phyloP scores from a whole-genome alignment of 2,329 filamentous ascomycete species.

The Monosporascus sp. region DNA sequence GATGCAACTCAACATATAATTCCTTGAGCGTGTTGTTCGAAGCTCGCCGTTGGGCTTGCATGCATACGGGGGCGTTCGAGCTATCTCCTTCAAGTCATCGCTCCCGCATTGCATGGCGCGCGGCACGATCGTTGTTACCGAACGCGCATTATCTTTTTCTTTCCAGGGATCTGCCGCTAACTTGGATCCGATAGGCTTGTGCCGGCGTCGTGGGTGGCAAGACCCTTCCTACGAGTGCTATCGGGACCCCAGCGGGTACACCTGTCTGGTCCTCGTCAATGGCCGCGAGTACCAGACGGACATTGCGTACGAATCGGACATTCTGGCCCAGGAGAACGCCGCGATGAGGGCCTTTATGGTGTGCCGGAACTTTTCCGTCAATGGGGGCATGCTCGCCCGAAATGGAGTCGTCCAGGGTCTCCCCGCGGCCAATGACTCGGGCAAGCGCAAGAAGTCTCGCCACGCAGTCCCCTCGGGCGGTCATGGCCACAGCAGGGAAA shows the following conservation, averaged over 20 bases:
- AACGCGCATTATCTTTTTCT: conserved; percentile 16
- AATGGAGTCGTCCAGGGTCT: conserved; percentile 65
- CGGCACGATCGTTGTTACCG: conserved; percentile 17
- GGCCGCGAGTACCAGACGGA: conserved; percentile 95
- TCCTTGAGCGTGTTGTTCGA: conserved; percentile 9
- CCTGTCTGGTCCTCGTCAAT: conserved; percentile 89
- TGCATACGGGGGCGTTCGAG: conserved; percentile 24
- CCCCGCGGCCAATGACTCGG: conserved; percentile 50
- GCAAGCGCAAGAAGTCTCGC: conserved; percentile 48
- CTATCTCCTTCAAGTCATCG: conserved; percentile 19
- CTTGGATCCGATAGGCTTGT: conserved; percentile 63
- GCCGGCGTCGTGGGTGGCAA: conserved; percentile 88
- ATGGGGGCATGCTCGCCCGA: conserved; percentile 80
- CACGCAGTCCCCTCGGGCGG: conserved; percentile 33
- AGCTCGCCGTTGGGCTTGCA: conserved; percentile 24
- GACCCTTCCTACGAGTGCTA: conserved; percentile 86
- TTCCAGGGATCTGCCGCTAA: conserved; percentile 23
- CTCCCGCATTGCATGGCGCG: conserved; percentile 19
- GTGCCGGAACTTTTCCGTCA: conserved; percentile 94
- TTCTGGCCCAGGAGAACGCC: conserved; percentile 83
- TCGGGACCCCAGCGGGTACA: conserved; percentile 68
- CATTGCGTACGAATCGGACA: conserved; percentile 73
- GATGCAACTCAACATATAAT: conserved; percentile 8
- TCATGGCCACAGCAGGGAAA: conserved; percentile 37
- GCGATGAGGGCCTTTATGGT: conserved; percentile 97